Evolutionary conservation across 148 eudicot species (phyloP), one percentile per base, ranked within the genome.

Genomic region (Camellia sinensis): DNA sequence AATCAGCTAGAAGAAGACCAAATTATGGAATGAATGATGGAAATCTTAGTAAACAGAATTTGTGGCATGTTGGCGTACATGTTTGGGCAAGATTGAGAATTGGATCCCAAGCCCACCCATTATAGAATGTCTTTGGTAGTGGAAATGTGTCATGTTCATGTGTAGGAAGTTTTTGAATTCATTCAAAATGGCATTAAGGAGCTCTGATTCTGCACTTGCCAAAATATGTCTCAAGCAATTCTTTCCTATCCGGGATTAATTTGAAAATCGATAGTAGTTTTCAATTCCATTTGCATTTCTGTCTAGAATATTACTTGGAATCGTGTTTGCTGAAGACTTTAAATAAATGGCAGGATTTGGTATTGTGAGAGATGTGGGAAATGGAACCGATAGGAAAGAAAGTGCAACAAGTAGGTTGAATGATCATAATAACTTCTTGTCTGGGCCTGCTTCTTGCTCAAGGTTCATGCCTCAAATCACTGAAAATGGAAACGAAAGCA

Each of bases 381-480:
- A 75, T 61, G 79, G 81, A 7, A 82, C 83, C 46, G 75, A 78
- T 19, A 74, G 67, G 45, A 85, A 84, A 69, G 80, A 63, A 29
- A 78, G 74, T 62, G 62, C 87, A 46, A 29, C 81, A 15, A 85
- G 17, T 52, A 85, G 80, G 56, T 60, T 87, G 85, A 82, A 48
- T 70, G 83, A 81, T 68, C 84, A 83, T 57, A 66, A 82, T 37
- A 82, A 80, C 66, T 89, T 83, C 81, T 69, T 89, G 48, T 73
- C 87, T 10, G 75, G 73, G 40, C 62, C 63, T 9, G 54, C 88
- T 75, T 82, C 88, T 65, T 59, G 67, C 68, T 73, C 86, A 1
- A 82, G 82, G 56, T 82, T 83, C 81, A 74, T 87, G 89, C 88
- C 91, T 57, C 83, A 72, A 66, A 87, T 83, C 64, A 54, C 87